These are phyloP conservation scores for Skeletonema tropicum DNA, from an alignment of 108 stramenopile species.

Conservation along the genomic window DNA sequence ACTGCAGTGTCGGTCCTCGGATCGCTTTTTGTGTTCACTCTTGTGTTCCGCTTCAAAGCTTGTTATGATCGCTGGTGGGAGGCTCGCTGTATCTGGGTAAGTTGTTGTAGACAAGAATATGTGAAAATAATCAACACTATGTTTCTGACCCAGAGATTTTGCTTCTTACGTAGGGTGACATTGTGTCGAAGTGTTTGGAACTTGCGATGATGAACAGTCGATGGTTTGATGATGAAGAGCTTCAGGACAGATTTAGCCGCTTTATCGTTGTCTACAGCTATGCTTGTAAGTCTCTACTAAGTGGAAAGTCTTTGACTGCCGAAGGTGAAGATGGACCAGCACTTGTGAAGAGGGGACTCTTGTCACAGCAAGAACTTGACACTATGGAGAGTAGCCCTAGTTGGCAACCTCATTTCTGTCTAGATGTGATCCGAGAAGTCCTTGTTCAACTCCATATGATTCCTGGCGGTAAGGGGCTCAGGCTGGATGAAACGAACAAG, in stretches of 20 bases:
- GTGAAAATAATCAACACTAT: too few relatives aligned
- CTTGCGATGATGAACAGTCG: not conserved
- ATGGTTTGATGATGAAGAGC: not conserved
- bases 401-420: constrained; percentile 1
- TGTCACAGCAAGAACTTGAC: not conserved
- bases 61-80: not conserved
- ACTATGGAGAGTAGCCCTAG: not conserved
- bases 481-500: not conserved
- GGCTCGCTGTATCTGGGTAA: not conserved
- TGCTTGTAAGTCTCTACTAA: not conserved
- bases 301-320: not conserved
- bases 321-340: not conserved
- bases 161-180: not conserved
- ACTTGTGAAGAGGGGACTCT: not conserved
- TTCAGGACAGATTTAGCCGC: not conserved
- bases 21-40: not conserved
- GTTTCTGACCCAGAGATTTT: too few relatives aligned
- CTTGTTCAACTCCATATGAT: not conserved
- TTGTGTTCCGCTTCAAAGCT: not conserved
- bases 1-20: not conserved
- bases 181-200: not conserved
- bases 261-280: not conserved
- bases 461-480: not conserved
- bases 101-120: too few relatives aligned
- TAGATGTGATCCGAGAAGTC: not conserved